Evolutionary conservation across 2,329 filamentous ascomycete species (phyloP).

Genomic region (Colletotrichum scovillei): DNA sequence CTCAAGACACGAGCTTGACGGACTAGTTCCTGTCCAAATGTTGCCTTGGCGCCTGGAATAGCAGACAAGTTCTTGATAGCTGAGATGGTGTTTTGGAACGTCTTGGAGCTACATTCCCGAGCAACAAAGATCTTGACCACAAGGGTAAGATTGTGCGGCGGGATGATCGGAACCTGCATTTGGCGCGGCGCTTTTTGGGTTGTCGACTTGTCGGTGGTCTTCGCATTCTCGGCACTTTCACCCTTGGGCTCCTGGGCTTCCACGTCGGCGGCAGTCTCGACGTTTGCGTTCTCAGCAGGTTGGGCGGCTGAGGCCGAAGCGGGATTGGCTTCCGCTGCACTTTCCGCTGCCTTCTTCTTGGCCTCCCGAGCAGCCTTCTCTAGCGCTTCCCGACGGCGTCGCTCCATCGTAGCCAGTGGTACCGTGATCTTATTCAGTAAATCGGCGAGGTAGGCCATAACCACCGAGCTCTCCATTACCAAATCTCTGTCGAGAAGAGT

Average conservation of each 20-base stretch:
- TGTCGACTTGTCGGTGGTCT: constrained; percentile 53
- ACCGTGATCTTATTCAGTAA: constrained; percentile 89
- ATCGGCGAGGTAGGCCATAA: constrained; percentile 93
- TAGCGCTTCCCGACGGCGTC: constrained; percentile 79
- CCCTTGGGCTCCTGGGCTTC: constrained; percentile 22
- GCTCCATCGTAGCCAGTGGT: constrained; percentile 84
- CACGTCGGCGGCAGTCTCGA: constrained; percentile 34
- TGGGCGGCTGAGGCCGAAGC: constrained; percentile 33
- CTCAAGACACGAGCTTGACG: constrained; percentile 87
- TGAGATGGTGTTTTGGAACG: constrained; percentile 95
- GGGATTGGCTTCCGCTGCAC: constrained; percentile 31
- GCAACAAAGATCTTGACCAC: constrained; percentile 98
- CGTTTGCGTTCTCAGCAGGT: constrained; percentile 36
- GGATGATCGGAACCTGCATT: constrained; percentile 85
- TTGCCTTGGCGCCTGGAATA: constrained; percentile 87
- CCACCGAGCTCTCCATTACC: constrained; percentile 95
- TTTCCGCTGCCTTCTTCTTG: constrained; percentile 46
- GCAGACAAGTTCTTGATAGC: constrained; percentile 98
- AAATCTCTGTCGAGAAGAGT: constrained; percentile 91
- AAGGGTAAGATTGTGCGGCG: constrained; percentile 87
- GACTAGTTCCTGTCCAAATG: constrained; percentile 94
- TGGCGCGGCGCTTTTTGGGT: constrained; percentile 64
- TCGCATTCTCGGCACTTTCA: constrained; percentile 38
- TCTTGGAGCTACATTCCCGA: constrained; percentile 96
- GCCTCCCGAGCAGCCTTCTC: constrained; percentile 58